Evolutionary conservation across 2,329 filamentous ascomycete genomes (phyloP), one percentile per base, ranked within the genome.

Genomic region (Ambrosiella xylebori): DNA sequence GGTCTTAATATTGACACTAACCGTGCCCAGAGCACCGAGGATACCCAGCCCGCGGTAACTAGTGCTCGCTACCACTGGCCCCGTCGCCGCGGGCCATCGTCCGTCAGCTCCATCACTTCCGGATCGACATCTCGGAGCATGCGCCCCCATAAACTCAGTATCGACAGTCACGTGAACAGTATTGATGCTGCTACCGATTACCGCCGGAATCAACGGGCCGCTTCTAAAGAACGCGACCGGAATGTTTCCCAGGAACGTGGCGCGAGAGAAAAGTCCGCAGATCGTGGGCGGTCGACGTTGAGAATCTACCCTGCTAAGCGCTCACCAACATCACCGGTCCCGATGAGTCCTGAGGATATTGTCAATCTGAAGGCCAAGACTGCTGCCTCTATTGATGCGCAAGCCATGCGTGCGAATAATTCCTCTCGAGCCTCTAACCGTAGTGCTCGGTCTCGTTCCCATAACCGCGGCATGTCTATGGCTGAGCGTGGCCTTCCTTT

Each of bases 261-360:
- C 27, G 27, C 3, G 27, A 27, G 27, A 27, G 27, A 27, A 27
- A 3, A 27, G 27, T 27, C 27, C 27, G 27, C 27, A 27, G 27
- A 27, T 27, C 27, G 27, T 59, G 86, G 86, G 17, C 79, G 86
- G 61, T 77, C 76, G 27, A 73, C 77, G 11, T 76, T 79, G 50
- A 79, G 84, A 19, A 84, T 82, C 62, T 88, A 71, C 85, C 62
- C 85, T 82, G 65, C 80, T 85, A 15, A 95, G 70, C 78, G 86
- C 19, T 96, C 91, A 1, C 91, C 91, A 0, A 94, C 88, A 1
- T 96, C 91, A 0, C 91, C 91, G 0, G 78, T 95, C 1, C 88
- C 90, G 2, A 96, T 96, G 90, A 95, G 90, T 2, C 89, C 89
- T 0, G 88, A 95, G 64, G 89, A 96, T 65, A 68, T 87, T 61